phyloP scores from a whole-genome alignment of 768 basidiomycete species.

The Exidia glandulosa region DNA sequence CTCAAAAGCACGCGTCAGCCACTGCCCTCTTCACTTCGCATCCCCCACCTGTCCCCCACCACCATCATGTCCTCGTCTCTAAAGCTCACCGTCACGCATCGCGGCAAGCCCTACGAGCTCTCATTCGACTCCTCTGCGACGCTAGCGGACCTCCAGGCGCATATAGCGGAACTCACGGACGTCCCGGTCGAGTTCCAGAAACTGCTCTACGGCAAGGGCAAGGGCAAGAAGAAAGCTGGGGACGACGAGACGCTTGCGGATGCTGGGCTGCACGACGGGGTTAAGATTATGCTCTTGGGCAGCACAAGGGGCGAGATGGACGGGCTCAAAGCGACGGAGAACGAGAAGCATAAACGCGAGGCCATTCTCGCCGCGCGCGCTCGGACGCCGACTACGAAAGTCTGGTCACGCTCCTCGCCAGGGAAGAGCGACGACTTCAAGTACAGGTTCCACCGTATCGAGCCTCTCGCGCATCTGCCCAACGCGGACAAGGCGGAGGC shows the following conservation, averaged over 20 bases:
- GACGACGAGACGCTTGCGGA: conserved; percentile 24
- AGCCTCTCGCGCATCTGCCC: conserved; percentile 54
- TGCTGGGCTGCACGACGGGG: conserved; percentile 51
- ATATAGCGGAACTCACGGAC: conserved; percentile 50
- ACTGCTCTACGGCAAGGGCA: conserved; percentile 54
- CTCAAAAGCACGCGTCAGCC: background rate
- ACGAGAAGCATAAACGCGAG: conserved; percentile 45
- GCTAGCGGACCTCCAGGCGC: conserved; percentile 37
- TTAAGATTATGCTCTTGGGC: conserved; percentile 63
- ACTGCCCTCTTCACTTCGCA: background rate
- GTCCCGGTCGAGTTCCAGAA: conserved; percentile 62
- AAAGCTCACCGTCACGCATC: conserved; percentile 3
- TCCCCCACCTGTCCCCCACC: background rate
- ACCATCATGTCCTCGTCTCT: background rate
- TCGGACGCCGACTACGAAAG: background rate
- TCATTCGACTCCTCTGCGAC: conserved; percentile 39
- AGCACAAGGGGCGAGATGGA: conserved; percentile 48
- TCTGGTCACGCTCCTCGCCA: conserved; percentile 36
- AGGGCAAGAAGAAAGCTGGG: conserved; percentile 26
- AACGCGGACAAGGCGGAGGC: conserved; percentile 44
- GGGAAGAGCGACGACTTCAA: conserved; percentile 22
- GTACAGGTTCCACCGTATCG: conserved; percentile 55
- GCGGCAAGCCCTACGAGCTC: conserved; percentile 25
- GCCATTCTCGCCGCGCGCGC: conserved; percentile 49
- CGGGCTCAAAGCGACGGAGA: conserved; percentile 43